Evolutionary conservation across 768 basidiomycete genomes (phyloP), one percentile per base, ranked within the genome.

Genomic region (Lactifluus rugatus): DNA sequence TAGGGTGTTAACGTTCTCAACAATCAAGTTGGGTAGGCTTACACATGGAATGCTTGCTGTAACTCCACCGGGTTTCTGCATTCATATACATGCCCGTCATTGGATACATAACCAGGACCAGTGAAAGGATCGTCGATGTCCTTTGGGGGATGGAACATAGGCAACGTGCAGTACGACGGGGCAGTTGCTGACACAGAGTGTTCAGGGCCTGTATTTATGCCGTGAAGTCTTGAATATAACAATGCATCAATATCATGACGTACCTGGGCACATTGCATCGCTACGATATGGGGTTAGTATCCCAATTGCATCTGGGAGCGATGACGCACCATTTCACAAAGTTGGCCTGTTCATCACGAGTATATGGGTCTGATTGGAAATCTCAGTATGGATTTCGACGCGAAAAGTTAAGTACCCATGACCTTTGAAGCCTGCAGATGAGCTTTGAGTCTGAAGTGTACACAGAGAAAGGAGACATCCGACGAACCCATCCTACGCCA

Each of bases 11-110:
- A 23, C 42, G 3, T 5, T 36, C 14, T 49, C 28, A n/a, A 45
- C n/a, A 14, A 48, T 6, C 9, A 8, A 23, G 10, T 32, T 21
- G 5, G 2, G 7, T 11, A 4, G 2, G 73, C 81, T 58, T 66
- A 83, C 80, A 84, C 80, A 66, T 84, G 82, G 69, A 77, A 83
- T 0, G 82, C 73, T 62, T 78, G 81, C 19, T 76, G 77, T 67
- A 78, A 66, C 9, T 76, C 70, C 0, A 71, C 71, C 1, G 83
- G 83, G 60, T 83, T 81, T 53, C 71, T 72, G 69, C 82, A 84
- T 1, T 66, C 28, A 57, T 81, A 84, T 11, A 72, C 61, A 65
- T 84, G 83, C 0, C 83, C 82, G 49, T 84, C 82, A 21, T 69
- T 70, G 3, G 82, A 83, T 42, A 80, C 60, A 61, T 84, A 78